Evolutionary conservation across 2,329 filamentous ascomycete genomes (phyloP), one percentile per base, ranked within the genome.

Genomic region (Calonectria pseudoreteaudii): DNA sequence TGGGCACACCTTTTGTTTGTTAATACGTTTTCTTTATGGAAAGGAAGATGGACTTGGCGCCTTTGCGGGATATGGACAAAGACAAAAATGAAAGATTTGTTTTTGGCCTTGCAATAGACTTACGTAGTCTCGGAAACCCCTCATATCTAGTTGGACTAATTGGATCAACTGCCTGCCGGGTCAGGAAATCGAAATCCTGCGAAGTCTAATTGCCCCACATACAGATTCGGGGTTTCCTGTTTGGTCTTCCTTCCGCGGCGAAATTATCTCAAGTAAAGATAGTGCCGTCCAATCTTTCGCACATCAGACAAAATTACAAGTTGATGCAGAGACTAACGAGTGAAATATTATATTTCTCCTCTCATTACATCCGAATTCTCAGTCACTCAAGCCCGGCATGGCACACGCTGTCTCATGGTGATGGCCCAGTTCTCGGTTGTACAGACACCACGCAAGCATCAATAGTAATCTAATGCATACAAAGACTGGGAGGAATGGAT

Each of bases 331-430:
- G 13, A 41, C 38, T 16, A 41, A 18, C 3, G 16, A 38, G 3
- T 14, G 13, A 16, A 18, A 16, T 2, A 41, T 20, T 16, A 7
- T 44, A 44, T n/a, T 10, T n/a, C 7, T n/a, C 7, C 5, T 44
- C n/a, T 5, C 41, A n/a, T 44, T 4, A 5, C 18, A 18, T 5
- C n/a, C 18, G 7, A 7, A 0, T n/a, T 44, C 1, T 8, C 16
- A 9, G 2, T 8, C 41, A 2, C 20, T 7, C 1, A 1, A 44
- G 7, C 0, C 18, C 18, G 18, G 3, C 1, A 44, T 4, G 7
- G 41, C 8, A 2, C 41, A n/a, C 9, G 9, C 18, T 18, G 6
- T 44, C 18, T n/a, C 41, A n/a, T 2, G 1, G 2, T 16, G 36
- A 38, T 3, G 13, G 14, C 36, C 6, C 36, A 16, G 6, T 38